phyloP scores from a whole-genome alignment of 768 basidiomycete genomes.

The Myochromella boudieri region DNA sequence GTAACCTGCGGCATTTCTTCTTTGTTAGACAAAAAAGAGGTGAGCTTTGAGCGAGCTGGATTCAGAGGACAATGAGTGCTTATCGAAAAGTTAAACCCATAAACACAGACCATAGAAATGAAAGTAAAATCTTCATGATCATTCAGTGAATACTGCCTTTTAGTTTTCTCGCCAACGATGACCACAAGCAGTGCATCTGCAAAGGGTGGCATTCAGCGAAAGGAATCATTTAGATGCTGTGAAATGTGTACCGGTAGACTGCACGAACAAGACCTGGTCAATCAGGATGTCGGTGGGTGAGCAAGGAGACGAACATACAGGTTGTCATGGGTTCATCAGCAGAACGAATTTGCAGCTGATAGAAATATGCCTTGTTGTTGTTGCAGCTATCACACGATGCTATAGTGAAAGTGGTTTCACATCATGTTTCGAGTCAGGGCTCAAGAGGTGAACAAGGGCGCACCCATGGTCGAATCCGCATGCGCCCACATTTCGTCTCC shows the following conservation, averaged over 20 bases:
- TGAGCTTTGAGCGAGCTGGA: no score
- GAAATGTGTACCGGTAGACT: constrained; percentile 60
- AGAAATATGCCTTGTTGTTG: constrained; percentile 83
- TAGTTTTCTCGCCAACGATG: constrained; percentile 74
- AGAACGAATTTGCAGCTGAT: constrained; percentile 93
- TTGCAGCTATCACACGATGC: constrained; percentile 80
- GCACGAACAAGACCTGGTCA: not conserved
- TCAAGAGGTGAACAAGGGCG: constrained; percentile 36
- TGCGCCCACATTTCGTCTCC: constrained; percentile 94
- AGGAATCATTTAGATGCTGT: not conserved
- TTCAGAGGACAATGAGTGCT: no score
- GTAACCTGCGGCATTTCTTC: no score
- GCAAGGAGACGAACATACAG: constrained; percentile 34
- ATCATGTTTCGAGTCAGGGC: not conserved
- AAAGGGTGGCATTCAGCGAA: no score
- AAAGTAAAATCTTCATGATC: not conserved
- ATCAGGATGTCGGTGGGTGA: not conserved
- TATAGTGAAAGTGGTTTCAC: constrained; percentile 18
- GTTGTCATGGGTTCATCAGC: constrained; percentile 91
- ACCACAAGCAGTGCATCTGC: constrained; percentile 60
- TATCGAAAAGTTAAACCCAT: no score
- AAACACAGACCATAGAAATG: not conserved
- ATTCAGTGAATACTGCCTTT: not conserved
- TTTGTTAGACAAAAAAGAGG: no score
- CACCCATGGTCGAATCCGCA: constrained; percentile 84